Percentiles rank a stretch among this genome's conserved stretches.
phyloP scores from a whole-genome alignment of 108 stramenopile genomes.

The Cyclotella cryptica region DNA sequence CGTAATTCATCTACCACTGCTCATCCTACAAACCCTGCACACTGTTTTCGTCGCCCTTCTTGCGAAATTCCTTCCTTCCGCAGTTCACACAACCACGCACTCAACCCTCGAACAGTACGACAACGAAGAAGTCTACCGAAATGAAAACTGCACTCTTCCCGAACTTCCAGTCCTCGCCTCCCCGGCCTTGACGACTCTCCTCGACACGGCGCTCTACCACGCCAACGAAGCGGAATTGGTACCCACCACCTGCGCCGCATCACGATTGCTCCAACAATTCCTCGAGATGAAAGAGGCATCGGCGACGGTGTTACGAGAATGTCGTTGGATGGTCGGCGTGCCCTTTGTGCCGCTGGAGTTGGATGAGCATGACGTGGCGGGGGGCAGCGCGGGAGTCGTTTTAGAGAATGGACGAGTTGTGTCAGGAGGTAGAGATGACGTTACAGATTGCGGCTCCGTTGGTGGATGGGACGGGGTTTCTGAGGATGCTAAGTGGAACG shows the following conservation, averaged over 20 bases:
- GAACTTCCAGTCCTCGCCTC: slow-evolving; percentile 22
- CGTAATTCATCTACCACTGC: too few relatives aligned
- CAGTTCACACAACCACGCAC: neutral
- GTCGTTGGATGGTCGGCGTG: slow-evolving; percentile 42
- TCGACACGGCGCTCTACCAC: slow-evolving; percentile 80
- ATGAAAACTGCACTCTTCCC: neutral
- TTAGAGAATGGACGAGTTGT: slow-evolving; percentile 1
- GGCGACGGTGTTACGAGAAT: slow-evolving; percentile 42
- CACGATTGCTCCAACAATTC: slow-evolving; percentile 54
- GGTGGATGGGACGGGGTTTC: neutral
- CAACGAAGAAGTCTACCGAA: neutral
- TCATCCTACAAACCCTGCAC: neutral
- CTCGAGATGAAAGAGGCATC: slow-evolving; percentile 47
- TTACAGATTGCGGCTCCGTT: neutral
- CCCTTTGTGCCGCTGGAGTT: slow-evolving; percentile 22
- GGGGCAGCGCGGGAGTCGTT: slow-evolving; percentile 14
- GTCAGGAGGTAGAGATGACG: neutral
- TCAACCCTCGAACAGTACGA: neutral
- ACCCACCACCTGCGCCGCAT: slow-evolving; percentile 66
- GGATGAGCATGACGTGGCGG: slow-evolving; percentile 5
- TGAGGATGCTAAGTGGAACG: slow-evolving; percentile 50
- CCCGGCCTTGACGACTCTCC: slow-evolving; percentile 78
- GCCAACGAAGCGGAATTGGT: slow-evolving; percentile 78
- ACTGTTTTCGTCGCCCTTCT: neutral
- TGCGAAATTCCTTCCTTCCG: neutral